These are phyloP conservation scores for Euphorbia lathyris DNA, from an alignment of 345 rosid genomes.

Conservation along the genomic window DNA sequence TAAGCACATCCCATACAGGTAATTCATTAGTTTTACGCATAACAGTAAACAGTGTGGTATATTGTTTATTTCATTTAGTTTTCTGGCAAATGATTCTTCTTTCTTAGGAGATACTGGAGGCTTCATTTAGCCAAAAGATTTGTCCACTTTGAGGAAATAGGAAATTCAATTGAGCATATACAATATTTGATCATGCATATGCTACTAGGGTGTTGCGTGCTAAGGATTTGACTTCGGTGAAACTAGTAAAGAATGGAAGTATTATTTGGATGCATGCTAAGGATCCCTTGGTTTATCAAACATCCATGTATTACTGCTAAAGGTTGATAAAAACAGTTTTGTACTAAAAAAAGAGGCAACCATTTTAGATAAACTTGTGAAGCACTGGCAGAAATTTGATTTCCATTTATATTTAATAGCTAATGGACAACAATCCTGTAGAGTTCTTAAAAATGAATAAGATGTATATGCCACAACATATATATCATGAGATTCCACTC, in stretches of 20 bases:
- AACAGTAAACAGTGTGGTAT: neutral
- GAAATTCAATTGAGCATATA: neutral
- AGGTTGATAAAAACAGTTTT: neutral
- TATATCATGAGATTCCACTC: neutral
- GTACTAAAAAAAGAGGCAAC: neutral
- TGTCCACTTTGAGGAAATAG: neutral
- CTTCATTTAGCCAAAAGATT: slow-evolving; percentile 2
- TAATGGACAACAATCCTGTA: neutral
- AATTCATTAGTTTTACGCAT: slow-evolving; percentile 7
- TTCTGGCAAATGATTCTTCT: too few species aligned
- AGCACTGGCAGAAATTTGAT: neutral
- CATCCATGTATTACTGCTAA: slow-evolving; percentile 1
- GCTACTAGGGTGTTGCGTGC: neutral
- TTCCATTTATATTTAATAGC: neutral
- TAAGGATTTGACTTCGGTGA: neutral
- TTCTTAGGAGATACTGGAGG: neutral
- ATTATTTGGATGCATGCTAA: neutral
- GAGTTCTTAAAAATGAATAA: neutral
- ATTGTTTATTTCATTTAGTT: neutral
- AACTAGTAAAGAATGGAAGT: neutral
- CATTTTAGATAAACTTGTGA: neutral
- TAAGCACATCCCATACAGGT: slow-evolving; percentile 85
- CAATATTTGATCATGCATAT: neutral
- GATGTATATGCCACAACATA: too few species aligned
- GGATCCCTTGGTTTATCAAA: neutral